phyloP scores from a whole-genome alignment of 805 yeast species.

The Saturnispora bothae region DNA sequence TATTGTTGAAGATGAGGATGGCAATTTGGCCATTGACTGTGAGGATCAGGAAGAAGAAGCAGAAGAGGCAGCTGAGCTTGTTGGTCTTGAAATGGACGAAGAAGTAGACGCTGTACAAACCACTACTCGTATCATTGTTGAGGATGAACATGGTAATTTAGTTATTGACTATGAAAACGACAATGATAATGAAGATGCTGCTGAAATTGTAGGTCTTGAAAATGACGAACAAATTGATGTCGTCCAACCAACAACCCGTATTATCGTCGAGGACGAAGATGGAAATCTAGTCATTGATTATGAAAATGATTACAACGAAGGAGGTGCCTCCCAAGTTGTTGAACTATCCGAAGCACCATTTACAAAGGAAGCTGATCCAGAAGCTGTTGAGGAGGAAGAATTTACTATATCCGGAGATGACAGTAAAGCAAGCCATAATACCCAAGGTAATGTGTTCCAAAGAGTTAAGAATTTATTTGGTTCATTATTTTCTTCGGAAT shows the following conservation, averaged over 20 bases:
- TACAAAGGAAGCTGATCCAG: not conserved
- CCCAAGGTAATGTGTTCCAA: not conserved
- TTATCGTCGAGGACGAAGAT: not conserved
- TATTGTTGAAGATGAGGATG: not conserved
- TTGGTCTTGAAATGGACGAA: not conserved
- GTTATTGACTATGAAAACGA: not conserved
- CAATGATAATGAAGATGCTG: not conserved
- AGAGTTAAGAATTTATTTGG: conserved; percentile 6
- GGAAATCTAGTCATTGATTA: conserved; percentile 1
- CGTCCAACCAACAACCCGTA: no score
- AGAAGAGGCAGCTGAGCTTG: not conserved
- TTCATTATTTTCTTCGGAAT: not conserved
- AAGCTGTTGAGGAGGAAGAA: not conserved
- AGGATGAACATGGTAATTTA: not conserved
- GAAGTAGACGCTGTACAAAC: not conserved
- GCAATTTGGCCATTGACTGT: not conserved
- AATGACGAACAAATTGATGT: no score
- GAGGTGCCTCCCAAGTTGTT: not conserved
- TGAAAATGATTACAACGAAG: conserved; percentile 2
- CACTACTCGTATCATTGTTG: no score
- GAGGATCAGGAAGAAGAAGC: conserved; percentile 2
- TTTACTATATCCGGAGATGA: not conserved
- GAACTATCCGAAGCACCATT: not conserved
- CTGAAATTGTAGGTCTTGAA: not conserved
- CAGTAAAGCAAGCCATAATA: conserved; percentile 10